Conservation (phyloP, 164 flowering plant genomes). For the Dillenia turbinata region DNA sequence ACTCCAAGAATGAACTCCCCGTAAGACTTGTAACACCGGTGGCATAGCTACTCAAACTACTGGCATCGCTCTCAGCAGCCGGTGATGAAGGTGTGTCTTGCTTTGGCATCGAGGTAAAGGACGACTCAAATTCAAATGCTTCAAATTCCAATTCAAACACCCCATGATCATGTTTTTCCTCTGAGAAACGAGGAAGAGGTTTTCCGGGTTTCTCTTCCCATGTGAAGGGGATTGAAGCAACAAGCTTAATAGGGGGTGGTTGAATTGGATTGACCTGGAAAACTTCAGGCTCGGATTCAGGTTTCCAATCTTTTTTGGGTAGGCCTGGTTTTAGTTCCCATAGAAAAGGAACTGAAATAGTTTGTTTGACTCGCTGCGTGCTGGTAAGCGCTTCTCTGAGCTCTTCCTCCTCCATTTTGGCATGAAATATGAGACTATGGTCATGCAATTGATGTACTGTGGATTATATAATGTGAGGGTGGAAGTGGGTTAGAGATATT, state of each 20-base stretch:
- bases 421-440: background rate
- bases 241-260: conserved; percentile 36
- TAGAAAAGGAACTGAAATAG: conserved; percentile 66
- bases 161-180: conserved; percentile 15
- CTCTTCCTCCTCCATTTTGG: conserved; percentile 31
- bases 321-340: conserved; percentile 87
- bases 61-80: conserved; percentile 34
- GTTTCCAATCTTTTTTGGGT: conserved; percentile 69
- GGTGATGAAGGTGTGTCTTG: conserved; percentile 29
- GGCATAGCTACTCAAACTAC: conserved; percentile 39
- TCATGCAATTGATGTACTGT: background rate
- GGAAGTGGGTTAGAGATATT: conserved; percentile 22
- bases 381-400: conserved; percentile 1
- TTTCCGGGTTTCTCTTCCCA: conserved; percentile 88
- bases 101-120: conserved; percentile 25
- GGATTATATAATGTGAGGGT: conserved; percentile 9
- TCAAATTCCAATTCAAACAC: conserved; percentile 36
- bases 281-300: conserved; percentile 9
- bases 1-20: conserved; percentile 54
- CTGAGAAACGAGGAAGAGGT: conserved; percentile 33
- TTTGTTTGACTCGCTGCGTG: conserved; percentile 28
- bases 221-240: conserved; percentile 62
- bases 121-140: conserved; percentile 19
- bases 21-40: conserved; percentile 41
- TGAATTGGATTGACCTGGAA: background rate